Base-by-base conservation (phyloP, 495 filamentous ascomycete genomes). In the Xylaria venustula region DNA sequence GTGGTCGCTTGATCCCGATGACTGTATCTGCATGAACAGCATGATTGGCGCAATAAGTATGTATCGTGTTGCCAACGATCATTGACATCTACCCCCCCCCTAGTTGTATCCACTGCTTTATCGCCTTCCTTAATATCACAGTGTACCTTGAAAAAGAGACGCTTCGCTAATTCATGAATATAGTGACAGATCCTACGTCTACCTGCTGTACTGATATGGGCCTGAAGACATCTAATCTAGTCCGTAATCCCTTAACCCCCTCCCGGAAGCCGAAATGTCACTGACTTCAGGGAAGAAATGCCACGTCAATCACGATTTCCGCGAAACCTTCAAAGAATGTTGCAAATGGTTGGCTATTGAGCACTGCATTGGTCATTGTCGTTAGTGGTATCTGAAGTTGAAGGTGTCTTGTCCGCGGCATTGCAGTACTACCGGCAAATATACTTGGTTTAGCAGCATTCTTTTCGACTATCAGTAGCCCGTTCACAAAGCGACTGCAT, bases 11-110 rank as follows among this genome's bases (percentile, higher is more conserved):
- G 28, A 20, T n/a, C 55, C 55, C 14, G 55, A 58, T 23, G 55
- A 58, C 14, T 58, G 55, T 25, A 58, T 58, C 11, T 58, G 55
- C 20, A 58, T 58, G 55, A 58, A 58, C 8, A 58, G 55, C 30
- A 28, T 49, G 46, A 58, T 49, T 41, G 55, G 55, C 4, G 25
- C 55, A 1, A 58, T 36, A 8, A 58, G 55, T 58, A 49, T 9
- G 55, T 49, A 30, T 36, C 2, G 7, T 30, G 4, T 12, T 30
- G 22, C 14, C 2, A n/a, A 40, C 30, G 5, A 28, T n/a, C 15
- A 22, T 15, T 22, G 5, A 34, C 11, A 15, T 47, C 3, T 15
- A 7, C 26, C 11, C 32, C 23, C 2, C 2, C n/a, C 7, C 17
- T n/a, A n/a, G 17, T 17, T 1, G 2, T 23, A 20, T 14, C 41